Evolutionary conservation across 2,329 filamentous ascomycete species (phyloP).

Genomic region (Coniochaeta sp.): DNA sequence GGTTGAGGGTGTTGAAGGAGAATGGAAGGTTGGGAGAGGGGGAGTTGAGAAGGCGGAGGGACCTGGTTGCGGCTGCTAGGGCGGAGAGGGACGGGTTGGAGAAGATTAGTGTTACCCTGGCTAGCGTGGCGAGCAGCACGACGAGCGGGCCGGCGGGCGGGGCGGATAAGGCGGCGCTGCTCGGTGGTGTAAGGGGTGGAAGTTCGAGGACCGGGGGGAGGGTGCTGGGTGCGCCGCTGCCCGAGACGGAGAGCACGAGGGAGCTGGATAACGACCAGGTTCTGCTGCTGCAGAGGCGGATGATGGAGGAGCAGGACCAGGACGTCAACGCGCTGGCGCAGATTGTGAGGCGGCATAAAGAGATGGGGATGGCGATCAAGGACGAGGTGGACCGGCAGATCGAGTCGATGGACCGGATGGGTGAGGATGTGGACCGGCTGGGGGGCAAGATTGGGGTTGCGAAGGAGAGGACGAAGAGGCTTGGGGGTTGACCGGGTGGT

Average conservation of each 20-base stretch:
- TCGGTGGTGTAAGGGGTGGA: conserved; percentile 29
- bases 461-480: conserved; percentile 64
- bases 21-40: conserved; percentile 59
- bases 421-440: conserved; percentile 59
- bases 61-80: conserved; percentile 61
- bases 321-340: conserved; percentile 62
- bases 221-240: conserved; percentile 64
- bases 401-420: conserved; percentile 59
- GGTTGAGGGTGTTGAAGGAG: conserved; percentile 51
- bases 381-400: conserved; percentile 67
- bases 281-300: conserved; percentile 63
- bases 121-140: conserved; percentile 32
- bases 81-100: conserved; percentile 74
- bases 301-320: conserved; percentile 69
- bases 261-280: conserved; percentile 73
- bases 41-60: conserved; percentile 63
- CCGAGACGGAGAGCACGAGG: conserved; percentile 69
- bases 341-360: conserved; percentile 65
- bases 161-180: conserved; percentile 40
- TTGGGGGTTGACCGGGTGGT: conserved; percentile 25
- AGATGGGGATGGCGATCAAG: conserved; percentile 72
- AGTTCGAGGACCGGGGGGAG: conserved; percentile 42
- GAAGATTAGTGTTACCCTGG: conserved; percentile 55
- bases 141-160: conserved; percentile 39
- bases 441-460: conserved; percentile 64